Percentiles rank a stretch among this genome's conserved stretches.
phyloP scores from a whole-genome alignment of 176 grass and related monocot species.

The Thinopyrum elongatum region DNA sequence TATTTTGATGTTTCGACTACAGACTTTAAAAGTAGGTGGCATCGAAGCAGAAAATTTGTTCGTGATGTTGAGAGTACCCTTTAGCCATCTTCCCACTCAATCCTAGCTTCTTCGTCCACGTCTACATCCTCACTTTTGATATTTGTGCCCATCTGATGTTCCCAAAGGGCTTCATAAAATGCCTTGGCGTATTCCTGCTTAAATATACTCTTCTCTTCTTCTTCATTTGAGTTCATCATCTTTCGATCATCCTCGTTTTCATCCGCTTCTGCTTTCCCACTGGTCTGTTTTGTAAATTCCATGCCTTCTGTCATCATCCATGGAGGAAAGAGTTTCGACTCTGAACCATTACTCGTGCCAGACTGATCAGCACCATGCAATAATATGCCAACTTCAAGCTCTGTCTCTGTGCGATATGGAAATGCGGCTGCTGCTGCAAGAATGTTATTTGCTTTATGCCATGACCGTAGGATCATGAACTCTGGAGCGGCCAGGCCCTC shows the following conservation, averaged over 20 bases:
- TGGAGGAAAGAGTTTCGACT: neutral
- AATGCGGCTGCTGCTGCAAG: neutral
- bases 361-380: neutral
- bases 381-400: neutral
- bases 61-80: neutral
- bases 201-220: slow-evolving; percentile 23
- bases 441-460: neutral
- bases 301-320: neutral
- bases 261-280: slow-evolving; percentile 1
- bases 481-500: neutral
- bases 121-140: neutral
- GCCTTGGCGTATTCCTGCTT: neutral
- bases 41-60: too few species aligned
- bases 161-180: neutral
- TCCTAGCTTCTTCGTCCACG: slow-evolving; percentile 8
- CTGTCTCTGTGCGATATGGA: neutral
- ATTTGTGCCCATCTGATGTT: too few species aligned
- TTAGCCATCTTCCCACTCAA: neutral
- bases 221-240: slow-evolving; percentile 1
- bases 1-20: too few species aligned
- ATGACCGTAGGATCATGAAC: neutral
- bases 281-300: neutral
- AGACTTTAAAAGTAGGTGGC: neutral
- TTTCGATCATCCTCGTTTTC: neutral
- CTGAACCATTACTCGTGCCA: neutral